Conservation (phyloP, 2,329 filamentous ascomycete genomes). For the Eutypella sp. region DNA sequence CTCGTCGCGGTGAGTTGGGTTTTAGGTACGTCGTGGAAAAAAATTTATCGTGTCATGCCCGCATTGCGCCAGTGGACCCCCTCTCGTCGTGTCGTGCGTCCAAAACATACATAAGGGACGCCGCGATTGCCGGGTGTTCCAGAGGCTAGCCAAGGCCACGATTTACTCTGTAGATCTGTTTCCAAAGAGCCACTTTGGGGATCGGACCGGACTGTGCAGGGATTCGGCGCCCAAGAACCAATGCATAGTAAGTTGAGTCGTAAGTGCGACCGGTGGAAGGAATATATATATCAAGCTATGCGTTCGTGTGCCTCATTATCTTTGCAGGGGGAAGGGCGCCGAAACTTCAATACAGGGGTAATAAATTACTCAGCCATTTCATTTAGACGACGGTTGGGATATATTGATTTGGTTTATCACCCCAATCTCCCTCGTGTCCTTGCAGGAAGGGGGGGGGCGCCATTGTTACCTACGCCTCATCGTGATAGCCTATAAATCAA, state of each 20-base stretch:
- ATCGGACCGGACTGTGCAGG: not conserved
- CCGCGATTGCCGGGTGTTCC: conserved; percentile 18
- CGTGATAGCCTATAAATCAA: not conserved
- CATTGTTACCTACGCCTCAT: not conserved
- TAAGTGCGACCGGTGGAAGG: no score
- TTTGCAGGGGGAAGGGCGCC: no score
- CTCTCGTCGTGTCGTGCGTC: conserved; percentile 22
- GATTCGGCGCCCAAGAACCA: not conserved
- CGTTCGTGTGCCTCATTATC: no score
- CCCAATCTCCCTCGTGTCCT: no score
- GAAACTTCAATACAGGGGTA: no score
- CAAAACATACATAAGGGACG: no score
- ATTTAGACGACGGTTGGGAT: not conserved
- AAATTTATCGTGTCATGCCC: not conserved
- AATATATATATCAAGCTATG: no score
- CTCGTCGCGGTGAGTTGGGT: not conserved
- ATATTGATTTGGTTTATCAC: no score
- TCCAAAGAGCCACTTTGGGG: no score
- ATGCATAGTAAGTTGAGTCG: not conserved
- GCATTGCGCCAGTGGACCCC: conserved; percentile 10
- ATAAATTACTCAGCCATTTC: not conserved
- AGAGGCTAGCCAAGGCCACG: no score
- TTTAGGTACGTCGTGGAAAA: not conserved
- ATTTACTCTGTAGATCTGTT: conserved; percentile 4
- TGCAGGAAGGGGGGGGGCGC: conserved; percentile 7